A percentile compares a stretch with the other conserved stretches of the same genome.
These are phyloP conservation scores for Macrolepiota albuminosa DNA, from an alignment of 768 basidiomycete species.

Conservation along the genomic window DNA sequence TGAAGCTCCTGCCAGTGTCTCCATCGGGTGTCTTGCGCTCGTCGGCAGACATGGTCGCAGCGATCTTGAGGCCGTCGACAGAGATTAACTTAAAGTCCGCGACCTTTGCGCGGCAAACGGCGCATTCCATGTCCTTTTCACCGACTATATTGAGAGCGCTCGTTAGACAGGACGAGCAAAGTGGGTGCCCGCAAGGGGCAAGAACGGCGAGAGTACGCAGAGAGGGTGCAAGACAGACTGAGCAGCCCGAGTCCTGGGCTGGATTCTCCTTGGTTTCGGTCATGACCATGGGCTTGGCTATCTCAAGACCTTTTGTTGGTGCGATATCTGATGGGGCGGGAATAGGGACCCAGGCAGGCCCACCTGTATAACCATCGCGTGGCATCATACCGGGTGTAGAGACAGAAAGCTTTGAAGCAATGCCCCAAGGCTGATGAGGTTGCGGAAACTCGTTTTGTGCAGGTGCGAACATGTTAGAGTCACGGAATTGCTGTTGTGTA, in stretches of 20 bases:
- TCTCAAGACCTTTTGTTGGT: neutral
- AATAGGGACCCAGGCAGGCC: constrained; percentile 18
- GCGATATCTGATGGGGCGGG: constrained; percentile 11
- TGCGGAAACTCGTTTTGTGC: constrained; percentile 9
- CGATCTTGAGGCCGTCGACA: constrained; percentile 7
- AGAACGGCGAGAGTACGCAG: constrained; percentile 56
- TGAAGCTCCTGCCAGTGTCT: constrained; percentile 20
- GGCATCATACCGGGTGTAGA: neutral
- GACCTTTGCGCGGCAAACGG: constrained; percentile 69
- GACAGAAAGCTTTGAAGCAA: neutral
- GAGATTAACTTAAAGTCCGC: constrained; percentile 58
- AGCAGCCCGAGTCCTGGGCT: constrained; percentile 36
- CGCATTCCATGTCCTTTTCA: constrained; percentile 84
- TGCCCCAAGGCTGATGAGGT: constrained; percentile 5
- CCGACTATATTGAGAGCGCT: constrained; percentile 87
- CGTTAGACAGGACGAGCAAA: constrained; percentile 80
- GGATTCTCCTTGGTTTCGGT: constrained; percentile 3
- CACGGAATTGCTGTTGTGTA: constrained; percentile 26
- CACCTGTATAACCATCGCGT: constrained; percentile 7
- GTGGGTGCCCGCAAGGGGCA: constrained; percentile 67
- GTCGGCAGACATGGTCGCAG: neutral
- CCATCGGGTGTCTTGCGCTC: constrained; percentile 15
- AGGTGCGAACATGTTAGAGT: constrained; percentile 14
- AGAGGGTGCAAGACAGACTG: constrained; percentile 52
- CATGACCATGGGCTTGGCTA: neutral